Base-by-base conservation (phyloP, 352 stramenopile genomes). In the Globisporangium nunn region DNA sequence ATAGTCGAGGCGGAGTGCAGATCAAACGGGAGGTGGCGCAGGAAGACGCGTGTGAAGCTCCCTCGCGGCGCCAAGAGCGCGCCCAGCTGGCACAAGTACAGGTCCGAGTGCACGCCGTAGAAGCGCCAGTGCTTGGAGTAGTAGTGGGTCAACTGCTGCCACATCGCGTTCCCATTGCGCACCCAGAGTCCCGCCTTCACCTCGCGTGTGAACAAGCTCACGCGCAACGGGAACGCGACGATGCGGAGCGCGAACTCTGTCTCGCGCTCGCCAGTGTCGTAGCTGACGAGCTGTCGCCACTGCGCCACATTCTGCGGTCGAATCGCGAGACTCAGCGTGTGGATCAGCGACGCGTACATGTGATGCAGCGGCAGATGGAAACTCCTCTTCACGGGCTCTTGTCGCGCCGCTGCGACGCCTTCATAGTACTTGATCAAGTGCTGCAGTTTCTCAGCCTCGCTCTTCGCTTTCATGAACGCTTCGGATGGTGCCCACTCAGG, bases 51-150 rank as follows among this genome's bases (percentile, higher is more conserved):
- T 23, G 68, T 72, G 33, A 88, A 79, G 35, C 58, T 70, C n/a
- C 76, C 78, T 28, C 64, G 62, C 2, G 80, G 78, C 28, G 88
- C 68, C 40, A 85, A 33, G 15, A 75, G 60, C 3, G 78, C 74
- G 18, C 68, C 75, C 6, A 91, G 35, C 43, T 93, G 83, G 29
- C 70, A 78, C 2, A 90, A 37, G 33, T 87, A 93, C 44, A 91
- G 43, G 56, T 93, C 83, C 2, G 72, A 80, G 53, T 91, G 77
- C 11, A 93, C 70, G 14, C 83, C 83, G 50, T 76, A 86, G 56
- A 77, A 89, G 11, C 83, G 72, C 83, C 83, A 93, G 48, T 93
- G 80, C 56, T 87, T 88, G 8, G 80, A 86, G 63, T 87, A 77
- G 51, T 91, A 93, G 54, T 93, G 83, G 23, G 80, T 73, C 29